Evolutionary conservation across 2,329 filamentous ascomycete species (phyloP).

Genomic region (Colletotrichum spaethianum): DNA sequence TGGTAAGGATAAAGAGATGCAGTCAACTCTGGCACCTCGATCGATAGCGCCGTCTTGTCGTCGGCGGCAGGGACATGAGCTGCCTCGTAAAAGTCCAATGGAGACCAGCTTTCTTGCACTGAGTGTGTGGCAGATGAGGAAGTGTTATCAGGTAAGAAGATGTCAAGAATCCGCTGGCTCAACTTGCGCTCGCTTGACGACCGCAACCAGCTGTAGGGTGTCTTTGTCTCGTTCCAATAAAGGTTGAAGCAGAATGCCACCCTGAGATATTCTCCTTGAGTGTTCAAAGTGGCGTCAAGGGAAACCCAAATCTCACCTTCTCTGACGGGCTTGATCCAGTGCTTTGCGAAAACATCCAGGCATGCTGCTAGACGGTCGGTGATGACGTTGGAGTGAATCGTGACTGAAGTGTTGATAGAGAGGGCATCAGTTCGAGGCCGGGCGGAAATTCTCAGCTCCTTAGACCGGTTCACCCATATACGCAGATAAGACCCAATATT

Average conservation of each 20-base stretch:
- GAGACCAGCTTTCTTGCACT: slow-evolving; percentile 53
- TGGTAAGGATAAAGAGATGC: slow-evolving; percentile 80
- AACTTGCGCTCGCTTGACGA: slow-evolving; percentile 47
- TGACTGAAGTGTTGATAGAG: slow-evolving; percentile 10
- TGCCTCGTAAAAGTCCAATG: slow-evolving; percentile 77
- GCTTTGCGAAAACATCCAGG: slow-evolving; percentile 36
- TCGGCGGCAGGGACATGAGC: slow-evolving; percentile 72
- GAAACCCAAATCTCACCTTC: slow-evolving; percentile 51
- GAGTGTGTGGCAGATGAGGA: slow-evolving; percentile 43
- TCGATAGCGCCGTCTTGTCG: slow-evolving; percentile 53
- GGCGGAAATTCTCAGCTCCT: slow-evolving; percentile 14
- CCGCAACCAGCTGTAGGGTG: slow-evolving; percentile 50
- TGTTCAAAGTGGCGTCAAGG: slow-evolving; percentile 50
- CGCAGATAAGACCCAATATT: slow-evolving; percentile 25
- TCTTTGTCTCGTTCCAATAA: slow-evolving; percentile 59
- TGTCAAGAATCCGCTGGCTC: slow-evolving; percentile 55
- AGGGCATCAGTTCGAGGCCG: neutral
- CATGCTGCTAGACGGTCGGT: slow-evolving; percentile 21
- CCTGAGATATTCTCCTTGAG: slow-evolving; percentile 44
- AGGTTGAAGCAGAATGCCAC: slow-evolving; percentile 54
- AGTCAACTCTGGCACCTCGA: slow-evolving; percentile 60
- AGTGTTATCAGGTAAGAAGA: slow-evolving; percentile 51
- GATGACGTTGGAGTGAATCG: slow-evolving; percentile 3
- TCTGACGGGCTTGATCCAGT: slow-evolving; percentile 36
- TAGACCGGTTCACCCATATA: neutral